A percentile compares a stretch with the other conserved stretches of the same genome.
These are phyloP conservation scores for Coemansia sp. DNA, from an alignment of 371 early-diverging fungal genomes.

Conservation along the genomic window DNA sequence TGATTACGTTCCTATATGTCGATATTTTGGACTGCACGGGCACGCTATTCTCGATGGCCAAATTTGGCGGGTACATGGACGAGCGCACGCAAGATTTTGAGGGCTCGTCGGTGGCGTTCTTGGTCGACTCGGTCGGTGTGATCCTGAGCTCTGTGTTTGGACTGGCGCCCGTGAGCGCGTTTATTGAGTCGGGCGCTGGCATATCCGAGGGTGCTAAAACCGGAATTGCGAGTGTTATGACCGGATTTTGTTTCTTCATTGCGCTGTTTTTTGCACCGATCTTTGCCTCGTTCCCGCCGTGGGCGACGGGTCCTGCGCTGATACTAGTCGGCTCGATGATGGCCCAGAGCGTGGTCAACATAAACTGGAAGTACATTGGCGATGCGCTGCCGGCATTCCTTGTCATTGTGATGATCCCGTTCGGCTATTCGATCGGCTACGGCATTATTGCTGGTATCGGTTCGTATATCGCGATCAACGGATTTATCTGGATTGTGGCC, in stretches of 20 bases:
- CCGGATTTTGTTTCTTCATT: constrained; percentile 69
- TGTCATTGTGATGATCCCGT: constrained; percentile 72
- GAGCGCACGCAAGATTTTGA: constrained; percentile 72
- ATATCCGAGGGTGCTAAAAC: constrained; percentile 80
- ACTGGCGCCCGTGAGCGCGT: constrained; percentile 73
- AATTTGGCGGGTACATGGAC: constrained; percentile 75
- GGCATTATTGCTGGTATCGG: constrained; percentile 67
- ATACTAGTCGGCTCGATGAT: constrained; percentile 81
- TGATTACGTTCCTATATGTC: constrained; percentile 78
- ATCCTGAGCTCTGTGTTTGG: constrained; percentile 72
- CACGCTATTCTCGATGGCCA: constrained; percentile 77
- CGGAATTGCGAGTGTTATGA: constrained; percentile 68
- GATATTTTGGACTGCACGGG: constrained; percentile 81
- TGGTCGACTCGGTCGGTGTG: constrained; percentile 67
- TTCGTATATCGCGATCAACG: constrained; percentile 60
- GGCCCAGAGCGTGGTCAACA: constrained; percentile 63
- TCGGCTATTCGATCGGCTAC: constrained; percentile 73
- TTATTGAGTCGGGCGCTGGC: constrained; percentile 77
- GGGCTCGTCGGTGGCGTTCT: constrained; percentile 69
- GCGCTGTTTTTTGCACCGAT: constrained; percentile 79
- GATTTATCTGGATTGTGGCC: constrained; percentile 52
- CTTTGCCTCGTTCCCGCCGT: constrained; percentile 80
- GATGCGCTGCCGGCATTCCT: constrained; percentile 77
- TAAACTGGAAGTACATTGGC: constrained; percentile 76
- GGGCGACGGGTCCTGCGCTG: constrained; percentile 80